phyloP scores from a whole-genome alignment of 495 filamentous ascomycete genomes.

The Podospora pseudocomata region DNA sequence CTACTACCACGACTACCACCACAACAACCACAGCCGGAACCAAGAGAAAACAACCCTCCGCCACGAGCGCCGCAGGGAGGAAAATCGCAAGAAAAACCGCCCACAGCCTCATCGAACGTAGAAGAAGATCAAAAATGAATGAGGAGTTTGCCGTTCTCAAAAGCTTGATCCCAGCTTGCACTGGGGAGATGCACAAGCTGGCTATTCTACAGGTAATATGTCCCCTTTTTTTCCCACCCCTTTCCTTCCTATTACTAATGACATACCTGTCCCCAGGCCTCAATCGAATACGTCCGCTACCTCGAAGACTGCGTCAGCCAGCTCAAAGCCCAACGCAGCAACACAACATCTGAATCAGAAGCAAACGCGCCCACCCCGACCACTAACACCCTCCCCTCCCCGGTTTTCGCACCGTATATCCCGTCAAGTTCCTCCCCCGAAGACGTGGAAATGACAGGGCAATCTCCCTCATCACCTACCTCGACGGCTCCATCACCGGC shows the following conservation, averaged over 20 bases:
- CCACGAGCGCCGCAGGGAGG: conserved; percentile 74
- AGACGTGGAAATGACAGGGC: conserved; percentile 49
- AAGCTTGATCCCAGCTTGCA: conserved; percentile 91
- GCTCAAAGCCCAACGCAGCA: conserved; percentile 59
- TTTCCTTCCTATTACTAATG: conserved; percentile 5
- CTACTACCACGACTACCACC: conserved; percentile 21
- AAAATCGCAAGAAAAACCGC: conserved; percentile 97
- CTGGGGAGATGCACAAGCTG: conserved; percentile 95
- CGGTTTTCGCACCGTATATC: neutral
- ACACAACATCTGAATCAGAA: conserved; percentile 17
- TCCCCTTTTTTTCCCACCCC: conserved; percentile 1
- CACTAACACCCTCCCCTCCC: neutral
- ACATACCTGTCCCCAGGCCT: conserved; percentile 55
- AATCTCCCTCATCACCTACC: conserved; percentile 29
- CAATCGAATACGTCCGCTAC: conserved; percentile 95
- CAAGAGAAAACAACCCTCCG: conserved; percentile 66
- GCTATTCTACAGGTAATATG: conserved; percentile 81
- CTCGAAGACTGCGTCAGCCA: conserved; percentile 84
- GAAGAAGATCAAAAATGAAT: conserved; percentile 96
- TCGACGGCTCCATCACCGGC: conserved; percentile 33
- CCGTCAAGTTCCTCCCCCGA: conserved; percentile 30
- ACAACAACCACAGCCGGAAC: conserved; percentile 39
- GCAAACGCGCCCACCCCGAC: conserved; percentile 18
- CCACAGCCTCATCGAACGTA: conserved; percentile 88
- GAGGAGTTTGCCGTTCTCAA: conserved; percentile 95